A percentile compares a stretch with the other conserved stretches of the same genome.
Evolutionary conservation across 495 filamentous ascomycete genomes (phyloP).

Genomic region (Lepraria neglecta): DNA sequence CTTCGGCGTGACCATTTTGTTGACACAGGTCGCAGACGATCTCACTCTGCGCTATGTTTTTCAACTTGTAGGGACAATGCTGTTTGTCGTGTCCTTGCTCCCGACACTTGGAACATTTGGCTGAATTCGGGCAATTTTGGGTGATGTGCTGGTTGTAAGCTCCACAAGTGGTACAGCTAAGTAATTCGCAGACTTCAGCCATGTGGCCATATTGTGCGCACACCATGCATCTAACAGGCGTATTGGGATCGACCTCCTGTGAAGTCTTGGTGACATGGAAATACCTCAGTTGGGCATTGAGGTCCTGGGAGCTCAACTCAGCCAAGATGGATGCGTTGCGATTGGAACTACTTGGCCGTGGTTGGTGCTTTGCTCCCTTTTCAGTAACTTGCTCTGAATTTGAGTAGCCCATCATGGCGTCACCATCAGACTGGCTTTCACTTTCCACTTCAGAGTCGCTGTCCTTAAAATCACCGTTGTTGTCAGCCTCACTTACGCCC

Average conservation of each 20-base stretch:
- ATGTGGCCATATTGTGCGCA: constrained; percentile 44
- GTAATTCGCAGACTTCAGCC: constrained; percentile 39
- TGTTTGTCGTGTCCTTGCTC: constrained; percentile 40
- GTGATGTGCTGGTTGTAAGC: constrained; percentile 22
- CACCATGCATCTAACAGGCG: constrained; percentile 52
- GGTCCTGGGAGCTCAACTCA: constrained; percentile 40
- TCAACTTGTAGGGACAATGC: constrained; percentile 37
- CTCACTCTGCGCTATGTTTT: constrained; percentile 35
- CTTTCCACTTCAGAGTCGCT: constrained; percentile 44
- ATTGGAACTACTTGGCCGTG: background rate
- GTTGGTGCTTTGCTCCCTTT: constrained; percentile 18
- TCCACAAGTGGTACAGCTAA: constrained; percentile 23
- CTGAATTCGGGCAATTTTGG: constrained; percentile 36
- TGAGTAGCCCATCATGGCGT: constrained; percentile 31
- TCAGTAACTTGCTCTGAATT: constrained; percentile 39
- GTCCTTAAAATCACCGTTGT: constrained; percentile 47
- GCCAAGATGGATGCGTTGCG: constrained; percentile 29
- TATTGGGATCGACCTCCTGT: constrained; percentile 55
- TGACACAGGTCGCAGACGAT: constrained; percentile 45
- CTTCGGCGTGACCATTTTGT: constrained; percentile 37
- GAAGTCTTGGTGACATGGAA: constrained; percentile 54
- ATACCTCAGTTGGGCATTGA: constrained; percentile 38
- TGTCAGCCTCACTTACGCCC: constrained; percentile 30
- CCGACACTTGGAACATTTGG: constrained; percentile 43
- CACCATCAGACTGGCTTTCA: constrained; percentile 43